A percentile compares a stretch with the other conserved stretches of the same genome.
Evolutionary conservation across 148 eudicot species (phyloP).

Genomic region (Simmondsia chinensis): DNA sequence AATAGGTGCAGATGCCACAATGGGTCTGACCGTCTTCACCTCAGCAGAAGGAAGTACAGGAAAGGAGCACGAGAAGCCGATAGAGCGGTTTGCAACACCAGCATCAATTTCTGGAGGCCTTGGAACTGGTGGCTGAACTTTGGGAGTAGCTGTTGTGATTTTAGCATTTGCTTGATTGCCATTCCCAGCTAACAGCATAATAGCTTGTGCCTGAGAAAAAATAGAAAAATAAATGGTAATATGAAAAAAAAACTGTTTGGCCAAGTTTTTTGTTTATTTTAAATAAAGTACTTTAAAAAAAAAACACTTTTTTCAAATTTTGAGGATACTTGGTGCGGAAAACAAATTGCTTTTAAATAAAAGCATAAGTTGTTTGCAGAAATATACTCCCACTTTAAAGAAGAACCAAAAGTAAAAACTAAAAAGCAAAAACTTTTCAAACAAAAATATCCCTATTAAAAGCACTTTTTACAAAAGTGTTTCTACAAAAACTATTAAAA

Average conservation of each 20-base stretch:
- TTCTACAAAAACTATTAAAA: too few species aligned
- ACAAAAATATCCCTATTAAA: too few species aligned
- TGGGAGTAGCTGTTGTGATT: constrained; percentile 16
- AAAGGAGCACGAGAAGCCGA: constrained; percentile 19
- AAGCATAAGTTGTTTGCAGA: too few species aligned
- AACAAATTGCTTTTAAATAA: too few species aligned
- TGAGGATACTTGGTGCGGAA: too few species aligned
- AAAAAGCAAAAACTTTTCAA: too few species aligned
- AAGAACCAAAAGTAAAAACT: too few species aligned
- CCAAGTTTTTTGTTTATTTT: too few species aligned
- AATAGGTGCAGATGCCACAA: constrained; percentile 4
- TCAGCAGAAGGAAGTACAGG: constrained; percentile 14
- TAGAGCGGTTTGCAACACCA: constrained; percentile 11
- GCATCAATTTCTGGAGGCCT: constrained; percentile 13
- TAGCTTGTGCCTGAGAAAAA: constrained; percentile 60
- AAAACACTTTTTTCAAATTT: too few species aligned
- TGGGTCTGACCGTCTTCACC: constrained; percentile 16
- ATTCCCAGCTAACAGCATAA: constrained; percentile 75
- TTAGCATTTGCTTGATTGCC: constrained; percentile 26
- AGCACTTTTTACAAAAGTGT: too few species aligned
- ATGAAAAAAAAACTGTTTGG: background rate
- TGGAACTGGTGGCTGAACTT: constrained; percentile 12
- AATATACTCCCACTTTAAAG: too few species aligned
- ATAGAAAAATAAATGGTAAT: background rate
- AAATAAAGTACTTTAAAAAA: background rate